These are phyloP conservation scores for Neoascochyta sp. DNA, from an alignment of 2,329 filamentous ascomycete genomes.

Conservation along the genomic window DNA sequence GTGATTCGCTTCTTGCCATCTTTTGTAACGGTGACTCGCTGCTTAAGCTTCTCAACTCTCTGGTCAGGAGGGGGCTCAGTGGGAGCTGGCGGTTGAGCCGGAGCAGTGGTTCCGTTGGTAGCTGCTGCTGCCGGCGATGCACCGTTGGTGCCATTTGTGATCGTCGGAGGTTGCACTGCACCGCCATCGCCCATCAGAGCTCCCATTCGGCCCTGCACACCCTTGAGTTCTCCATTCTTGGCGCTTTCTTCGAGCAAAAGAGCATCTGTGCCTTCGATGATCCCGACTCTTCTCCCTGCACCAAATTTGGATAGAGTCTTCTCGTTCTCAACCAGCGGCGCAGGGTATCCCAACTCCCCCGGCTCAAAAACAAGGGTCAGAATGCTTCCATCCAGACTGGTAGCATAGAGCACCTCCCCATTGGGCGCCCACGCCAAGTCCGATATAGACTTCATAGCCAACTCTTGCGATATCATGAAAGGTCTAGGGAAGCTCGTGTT, in stretches of 20 bases:
- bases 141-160: slow-evolving; percentile 53
- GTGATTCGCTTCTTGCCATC: slow-evolving; percentile 96
- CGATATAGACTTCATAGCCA: slow-evolving; percentile 87
- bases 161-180: slow-evolving; percentile 46
- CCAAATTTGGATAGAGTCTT: slow-evolving; percentile 91
- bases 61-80: slow-evolving; percentile 46
- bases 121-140: slow-evolving; percentile 24
- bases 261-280: slow-evolving; percentile 88
- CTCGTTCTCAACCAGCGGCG: slow-evolving; percentile 82
- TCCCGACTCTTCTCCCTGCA: slow-evolving; percentile 80
- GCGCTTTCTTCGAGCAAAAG: slow-evolving; percentile 84
- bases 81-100: slow-evolving; percentile 27
- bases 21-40: slow-evolving; percentile 89
- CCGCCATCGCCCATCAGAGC: slow-evolving; percentile 87
- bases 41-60: slow-evolving; percentile 71
- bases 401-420: slow-evolving; percentile 79
- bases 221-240: slow-evolving; percentile 84
- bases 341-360: slow-evolving; percentile 86
- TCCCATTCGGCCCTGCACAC: slow-evolving; percentile 92
- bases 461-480: slow-evolving; percentile 82
- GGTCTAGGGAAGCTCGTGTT: slow-evolving; percentile 93
- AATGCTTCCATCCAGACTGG: slow-evolving; percentile 85
- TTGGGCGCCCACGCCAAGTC: slow-evolving; percentile 93
- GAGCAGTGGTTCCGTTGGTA: slow-evolving; percentile 48
- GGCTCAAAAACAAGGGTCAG: slow-evolving; percentile 76